phyloP scores from a whole-genome alignment of 306 rosid genomes.

The Quercus aquifolioides region DNA sequence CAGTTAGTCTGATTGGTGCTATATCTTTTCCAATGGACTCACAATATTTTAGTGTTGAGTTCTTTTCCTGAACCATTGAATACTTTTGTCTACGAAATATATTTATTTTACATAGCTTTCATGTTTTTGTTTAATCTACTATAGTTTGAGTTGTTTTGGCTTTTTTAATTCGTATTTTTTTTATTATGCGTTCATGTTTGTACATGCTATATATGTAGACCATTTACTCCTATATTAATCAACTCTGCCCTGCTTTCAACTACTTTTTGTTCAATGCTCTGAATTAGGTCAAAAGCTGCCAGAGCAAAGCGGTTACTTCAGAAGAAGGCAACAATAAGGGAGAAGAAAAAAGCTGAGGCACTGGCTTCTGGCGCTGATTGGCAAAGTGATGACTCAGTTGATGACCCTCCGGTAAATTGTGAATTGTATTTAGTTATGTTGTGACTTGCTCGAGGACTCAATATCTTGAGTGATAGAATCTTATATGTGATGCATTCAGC shows the following conservation, averaged over 20 bases:
- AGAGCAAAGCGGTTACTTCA: constrained; percentile 74
- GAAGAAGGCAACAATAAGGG: constrained; percentile 61
- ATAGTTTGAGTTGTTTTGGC: not conserved
- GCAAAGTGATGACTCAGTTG: constrained; percentile 74
- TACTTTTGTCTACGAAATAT: not conserved
- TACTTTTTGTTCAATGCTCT: constrained; percentile 5
- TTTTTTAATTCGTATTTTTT: not conserved
- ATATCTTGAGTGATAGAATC: constrained; percentile 15
- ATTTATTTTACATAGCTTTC: not conserved
- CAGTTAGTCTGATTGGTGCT: no score
- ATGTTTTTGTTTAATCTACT: not conserved
- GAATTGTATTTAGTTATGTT: not conserved
- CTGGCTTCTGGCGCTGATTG: constrained; percentile 70
- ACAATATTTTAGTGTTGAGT: no score
- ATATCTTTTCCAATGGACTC: no score
- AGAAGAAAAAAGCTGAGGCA: constrained; percentile 67
- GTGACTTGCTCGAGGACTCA: constrained; percentile 10
- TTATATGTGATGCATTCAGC: constrained; percentile 33
- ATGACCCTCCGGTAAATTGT: constrained; percentile 51
- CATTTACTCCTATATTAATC: not conserved
- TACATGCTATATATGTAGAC: not conserved
- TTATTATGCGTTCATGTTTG: not conserved
- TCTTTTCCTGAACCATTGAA: no score
- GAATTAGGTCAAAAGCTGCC: constrained; percentile 67
- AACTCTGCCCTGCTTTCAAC: not conserved